Percentiles rank a stretch among this genome's conserved stretches.
These are phyloP conservation scores for Eremomyces bilateralis DNA, from an alignment of 495 filamentous ascomycete species.

Conservation along the genomic window DNA sequence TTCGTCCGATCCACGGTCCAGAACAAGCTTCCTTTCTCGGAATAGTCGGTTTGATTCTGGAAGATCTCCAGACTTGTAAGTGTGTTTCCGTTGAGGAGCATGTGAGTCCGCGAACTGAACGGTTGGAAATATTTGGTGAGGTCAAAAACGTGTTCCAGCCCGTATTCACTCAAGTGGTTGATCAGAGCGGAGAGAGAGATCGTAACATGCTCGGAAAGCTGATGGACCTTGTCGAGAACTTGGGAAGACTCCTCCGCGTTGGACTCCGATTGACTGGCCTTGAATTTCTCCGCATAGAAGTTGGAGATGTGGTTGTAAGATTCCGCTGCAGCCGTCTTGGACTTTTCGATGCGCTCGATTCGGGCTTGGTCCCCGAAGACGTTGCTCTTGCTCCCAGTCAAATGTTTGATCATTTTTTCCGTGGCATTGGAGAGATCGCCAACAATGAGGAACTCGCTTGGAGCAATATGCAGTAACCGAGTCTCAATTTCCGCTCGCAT, in stretches of 20 bases:
- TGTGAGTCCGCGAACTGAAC: slow-evolving; percentile 83
- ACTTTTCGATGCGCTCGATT: slow-evolving; percentile 54
- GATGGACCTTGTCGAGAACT: slow-evolving; percentile 69
- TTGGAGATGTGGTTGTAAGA: slow-evolving; percentile 74
- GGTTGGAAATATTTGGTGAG: slow-evolving; percentile 95
- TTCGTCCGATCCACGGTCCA: slow-evolving; percentile 89
- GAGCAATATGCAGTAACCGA: slow-evolving; percentile 76
- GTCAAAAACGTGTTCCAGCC: slow-evolving; percentile 88
- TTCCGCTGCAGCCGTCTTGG: slow-evolving; percentile 66
- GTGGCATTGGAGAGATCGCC: slow-evolving; percentile 83
- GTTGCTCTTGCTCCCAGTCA: slow-evolving; percentile 74
- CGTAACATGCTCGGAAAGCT: slow-evolving; percentile 65
- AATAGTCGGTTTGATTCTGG: slow-evolving; percentile 78
- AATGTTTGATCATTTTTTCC: slow-evolving; percentile 76
- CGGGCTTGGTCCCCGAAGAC: slow-evolving; percentile 82
- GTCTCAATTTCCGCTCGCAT: slow-evolving; percentile 97
- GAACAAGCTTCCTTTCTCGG: slow-evolving; percentile 71
- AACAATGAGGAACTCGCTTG: slow-evolving; percentile 90
- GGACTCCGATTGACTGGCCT: slow-evolving; percentile 23
- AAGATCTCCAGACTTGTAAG: slow-evolving; percentile 89
- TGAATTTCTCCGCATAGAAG: slow-evolving; percentile 84
- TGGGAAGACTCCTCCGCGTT: slow-evolving; percentile 27
- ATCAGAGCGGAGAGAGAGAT: slow-evolving; percentile 96
- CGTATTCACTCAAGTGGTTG: slow-evolving; percentile 78
- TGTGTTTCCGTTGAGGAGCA: slow-evolving; percentile 93